A percentile compares a stretch with the other conserved stretches of the same genome.
Evolutionary conservation across 148 eudicot genomes (phyloP).

Genomic region (Arctostaphylos glauca): DNA sequence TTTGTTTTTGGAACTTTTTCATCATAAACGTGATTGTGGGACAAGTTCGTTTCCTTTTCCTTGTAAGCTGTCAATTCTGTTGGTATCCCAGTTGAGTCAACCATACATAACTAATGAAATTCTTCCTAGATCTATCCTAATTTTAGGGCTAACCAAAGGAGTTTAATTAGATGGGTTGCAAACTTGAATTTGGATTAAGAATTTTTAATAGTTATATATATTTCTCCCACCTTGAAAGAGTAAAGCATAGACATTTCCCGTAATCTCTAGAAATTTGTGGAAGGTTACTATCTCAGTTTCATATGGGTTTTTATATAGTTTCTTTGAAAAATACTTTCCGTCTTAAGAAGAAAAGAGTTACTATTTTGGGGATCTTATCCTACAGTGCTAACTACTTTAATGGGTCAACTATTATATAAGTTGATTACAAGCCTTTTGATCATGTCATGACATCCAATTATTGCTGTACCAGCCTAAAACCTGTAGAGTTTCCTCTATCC

Average conservation of each 20-base stretch:
- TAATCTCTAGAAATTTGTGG: background rate
- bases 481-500: background rate
- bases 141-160: background rate
- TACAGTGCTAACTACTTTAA: background rate
- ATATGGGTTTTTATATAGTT: background rate
- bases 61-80: background rate
- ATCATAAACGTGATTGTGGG: background rate
- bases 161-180: background rate
- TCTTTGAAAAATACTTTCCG: background rate
- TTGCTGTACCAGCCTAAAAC: background rate
- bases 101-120: background rate
- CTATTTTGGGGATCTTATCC: background rate
- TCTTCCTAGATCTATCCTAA: background rate
- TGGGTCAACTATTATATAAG: background rate
- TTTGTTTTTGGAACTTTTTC: background rate
- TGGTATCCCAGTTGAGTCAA: background rate
- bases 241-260: background rate
- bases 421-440: background rate
- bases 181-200: background rate
- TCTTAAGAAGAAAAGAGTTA: slow-evolving; percentile 1
- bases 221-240: background rate
- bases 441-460: background rate
- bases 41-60: background rate
- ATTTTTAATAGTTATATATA: background rate
- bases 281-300: background rate